Conservation (phyloP, 75 land plant genomes). For the Cunninghamia lanceolata region DNA sequence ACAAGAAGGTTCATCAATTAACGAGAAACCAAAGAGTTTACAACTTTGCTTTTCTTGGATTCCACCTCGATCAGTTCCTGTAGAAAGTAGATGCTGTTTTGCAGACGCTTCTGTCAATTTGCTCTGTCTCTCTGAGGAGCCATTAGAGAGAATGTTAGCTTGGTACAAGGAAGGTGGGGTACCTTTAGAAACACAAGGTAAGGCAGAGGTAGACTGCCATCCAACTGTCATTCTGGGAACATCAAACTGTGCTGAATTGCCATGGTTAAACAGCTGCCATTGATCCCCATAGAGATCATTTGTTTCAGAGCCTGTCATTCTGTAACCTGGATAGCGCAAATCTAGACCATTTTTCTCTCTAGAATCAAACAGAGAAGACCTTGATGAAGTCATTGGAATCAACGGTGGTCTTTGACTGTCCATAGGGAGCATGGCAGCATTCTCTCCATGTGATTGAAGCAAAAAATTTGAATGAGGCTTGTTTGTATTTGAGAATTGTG, state of each 20-base stretch:
- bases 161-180: not conserved
- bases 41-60: slow-evolving; percentile 27
- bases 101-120: slow-evolving; percentile 1
- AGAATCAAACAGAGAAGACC: not conserved
- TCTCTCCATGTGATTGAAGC: not conserved
- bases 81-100: not conserved
- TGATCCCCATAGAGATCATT: slow-evolving; percentile 4
- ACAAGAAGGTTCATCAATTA: slow-evolving; percentile 26
- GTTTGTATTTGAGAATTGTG: slow-evolving; percentile 15
- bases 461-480: not conserved
- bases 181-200: not conserved
- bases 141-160: not conserved
- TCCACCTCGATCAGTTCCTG: not conserved
- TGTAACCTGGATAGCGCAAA: not conserved
- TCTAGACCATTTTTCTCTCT: not conserved
- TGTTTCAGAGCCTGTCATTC: not conserved
- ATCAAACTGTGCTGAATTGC: slow-evolving; percentile 4
- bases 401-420: not conserved
- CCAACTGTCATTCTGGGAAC: not conserved
- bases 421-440: not conserved
- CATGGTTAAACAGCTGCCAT: slow-evolving; percentile 1
- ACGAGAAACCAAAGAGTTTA: slow-evolving; percentile 60
- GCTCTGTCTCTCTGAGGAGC: not conserved
- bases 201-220: not conserved
- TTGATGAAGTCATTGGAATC: not conserved